Evolutionary conservation across 2,329 filamentous ascomycete genomes (phyloP).

Genomic region (Fusarium pseudocircinatum): DNA sequence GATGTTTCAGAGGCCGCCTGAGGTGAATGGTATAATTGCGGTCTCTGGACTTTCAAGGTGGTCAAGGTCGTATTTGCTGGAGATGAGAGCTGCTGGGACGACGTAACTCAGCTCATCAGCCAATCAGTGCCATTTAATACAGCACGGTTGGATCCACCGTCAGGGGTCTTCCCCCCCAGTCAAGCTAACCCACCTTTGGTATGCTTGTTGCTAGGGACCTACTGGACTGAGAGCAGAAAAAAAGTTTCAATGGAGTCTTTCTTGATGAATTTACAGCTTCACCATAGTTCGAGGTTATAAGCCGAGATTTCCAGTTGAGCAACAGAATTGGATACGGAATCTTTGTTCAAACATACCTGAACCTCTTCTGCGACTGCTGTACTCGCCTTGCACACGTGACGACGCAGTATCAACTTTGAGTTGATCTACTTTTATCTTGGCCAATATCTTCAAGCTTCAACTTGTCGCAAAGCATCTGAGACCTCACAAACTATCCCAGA

Average conservation of each 20-base stretch:
- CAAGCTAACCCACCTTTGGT: conserved; percentile 29
- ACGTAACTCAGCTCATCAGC: conserved; percentile 29
- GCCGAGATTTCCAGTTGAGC: neutral
- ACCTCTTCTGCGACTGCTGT: neutral
- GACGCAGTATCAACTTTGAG: conserved; percentile 9
- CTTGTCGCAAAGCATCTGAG: conserved; percentile 25
- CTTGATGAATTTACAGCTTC: conserved; percentile 25
- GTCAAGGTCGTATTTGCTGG: conserved; percentile 23
- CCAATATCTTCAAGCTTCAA: conserved; percentile 3
- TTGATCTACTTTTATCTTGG: conserved; percentile 1
- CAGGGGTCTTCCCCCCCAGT: conserved; percentile 40
- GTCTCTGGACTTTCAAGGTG: conserved; percentile 27
- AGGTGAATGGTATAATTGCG: conserved; percentile 24
- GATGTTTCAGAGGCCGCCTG: conserved; percentile 4
- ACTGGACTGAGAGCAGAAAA: conserved; percentile 31
- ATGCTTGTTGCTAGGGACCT: conserved; percentile 23
- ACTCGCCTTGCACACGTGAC: neutral
- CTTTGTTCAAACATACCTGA: too few species aligned
- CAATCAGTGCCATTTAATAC: conserved; percentile 40
- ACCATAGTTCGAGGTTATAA: conserved; percentile 9
- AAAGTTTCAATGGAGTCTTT: conserved; percentile 37
- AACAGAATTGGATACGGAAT: neutral
- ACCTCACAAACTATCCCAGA: neutral
- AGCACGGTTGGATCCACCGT: conserved; percentile 38
- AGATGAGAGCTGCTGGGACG: conserved; percentile 37